Base-by-base conservation (phyloP, 306 rosid genomes). In the Ceratonia siliqua region DNA sequence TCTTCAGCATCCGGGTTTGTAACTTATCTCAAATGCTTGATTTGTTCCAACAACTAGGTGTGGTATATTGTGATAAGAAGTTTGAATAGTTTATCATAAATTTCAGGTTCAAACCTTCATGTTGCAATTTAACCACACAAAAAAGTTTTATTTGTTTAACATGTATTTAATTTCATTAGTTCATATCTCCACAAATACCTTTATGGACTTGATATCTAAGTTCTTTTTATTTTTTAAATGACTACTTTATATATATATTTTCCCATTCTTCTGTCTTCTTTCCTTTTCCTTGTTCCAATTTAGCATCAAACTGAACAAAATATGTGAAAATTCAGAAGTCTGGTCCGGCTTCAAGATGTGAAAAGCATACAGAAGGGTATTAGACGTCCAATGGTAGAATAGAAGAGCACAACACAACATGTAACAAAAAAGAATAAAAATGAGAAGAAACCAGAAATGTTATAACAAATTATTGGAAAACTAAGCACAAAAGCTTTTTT, bases 161-260 rank as follows among this genome's bases (percentile, higher is more conserved):
- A 12, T 53, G 69, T 73, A 48, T 56, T 63, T 64, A 62, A 56
- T 63, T 62, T 53, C n/a, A n/a, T n/a, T n/a, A n/a, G n/a, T n/a
- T n/a, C 33, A 15, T 42, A 24, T 63, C 3, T 49, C 8, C 17
- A 8, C 8, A n/a, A 53, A 32, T 12, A 30, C 21, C 18, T 64
- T 25, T 52, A 14, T 13, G 12, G 6, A 12, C 20, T 18, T 39
- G 0, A 24, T 57, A 17, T 24, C 6, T 15, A 28, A 8, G n/a
- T 5, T 13, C 14, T 5, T 52, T 32, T 42, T 49, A 1, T 4
- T 12, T 3, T 53, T 30, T 22, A 5, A 5, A n/a, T n/a, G n/a
- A n/a, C n/a, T 68, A 22, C 6, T 15, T 64, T 65, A 2, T 43
- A 39, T 42, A 17, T 70, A 15, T 70, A 30, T 13, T 32, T 50